These are phyloP conservation scores for Nothophytophthora sp. DNA, from an alignment of 352 stramenopile species.

Conservation along the genomic window DNA sequence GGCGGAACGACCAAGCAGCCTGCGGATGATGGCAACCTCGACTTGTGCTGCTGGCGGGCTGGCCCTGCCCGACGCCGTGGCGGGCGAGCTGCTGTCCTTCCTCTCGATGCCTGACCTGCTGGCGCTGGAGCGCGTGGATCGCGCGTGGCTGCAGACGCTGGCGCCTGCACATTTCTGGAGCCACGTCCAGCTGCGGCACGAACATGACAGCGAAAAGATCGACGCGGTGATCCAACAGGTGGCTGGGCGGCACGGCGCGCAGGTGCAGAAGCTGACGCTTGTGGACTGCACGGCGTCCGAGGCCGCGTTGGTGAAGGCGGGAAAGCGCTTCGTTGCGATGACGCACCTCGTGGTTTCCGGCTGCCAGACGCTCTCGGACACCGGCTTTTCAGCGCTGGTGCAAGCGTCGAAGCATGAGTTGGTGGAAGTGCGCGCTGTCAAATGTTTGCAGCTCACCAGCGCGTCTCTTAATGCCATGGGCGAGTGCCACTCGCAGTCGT, in stretches of 20 bases:
- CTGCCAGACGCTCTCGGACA: slow-evolving; percentile 53
- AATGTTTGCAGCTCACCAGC: slow-evolving; percentile 59
- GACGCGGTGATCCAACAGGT: slow-evolving; percentile 28
- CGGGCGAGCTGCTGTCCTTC: slow-evolving; percentile 45
- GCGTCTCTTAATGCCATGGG: slow-evolving; percentile 24
- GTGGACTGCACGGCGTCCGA: slow-evolving; percentile 50
- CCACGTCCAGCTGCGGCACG: slow-evolving; percentile 30
- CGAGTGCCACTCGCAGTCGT: slow-evolving; percentile 28
- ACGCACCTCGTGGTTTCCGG: slow-evolving; percentile 52
- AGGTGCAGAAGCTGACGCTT: slow-evolving; percentile 42
- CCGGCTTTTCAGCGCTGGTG: slow-evolving; percentile 41
- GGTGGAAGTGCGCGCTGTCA: slow-evolving; percentile 45
- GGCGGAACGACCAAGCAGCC: slow-evolving; percentile 12
- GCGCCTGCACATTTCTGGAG: slow-evolving; percentile 31
- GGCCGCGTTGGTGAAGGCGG: slow-evolving; percentile 29
- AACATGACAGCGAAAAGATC: slow-evolving; percentile 28
- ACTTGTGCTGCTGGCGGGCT: slow-evolving; percentile 4
- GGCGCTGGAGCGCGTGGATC: slow-evolving; percentile 44
- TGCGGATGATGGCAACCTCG: slow-evolving; percentile 5
- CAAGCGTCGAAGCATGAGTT: slow-evolving; percentile 34
- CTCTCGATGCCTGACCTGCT: slow-evolving; percentile 57
- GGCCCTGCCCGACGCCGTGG: slow-evolving; percentile 16
- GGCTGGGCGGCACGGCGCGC: slow-evolving; percentile 35
- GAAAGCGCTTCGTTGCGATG: slow-evolving; percentile 30
- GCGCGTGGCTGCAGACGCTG: slow-evolving; percentile 36